Percentiles rank a stretch among this genome's conserved stretches.
Evolutionary conservation across 306 rosid genomes (phyloP).

Genomic region (Pterocarpus macrocarpus): DNA sequence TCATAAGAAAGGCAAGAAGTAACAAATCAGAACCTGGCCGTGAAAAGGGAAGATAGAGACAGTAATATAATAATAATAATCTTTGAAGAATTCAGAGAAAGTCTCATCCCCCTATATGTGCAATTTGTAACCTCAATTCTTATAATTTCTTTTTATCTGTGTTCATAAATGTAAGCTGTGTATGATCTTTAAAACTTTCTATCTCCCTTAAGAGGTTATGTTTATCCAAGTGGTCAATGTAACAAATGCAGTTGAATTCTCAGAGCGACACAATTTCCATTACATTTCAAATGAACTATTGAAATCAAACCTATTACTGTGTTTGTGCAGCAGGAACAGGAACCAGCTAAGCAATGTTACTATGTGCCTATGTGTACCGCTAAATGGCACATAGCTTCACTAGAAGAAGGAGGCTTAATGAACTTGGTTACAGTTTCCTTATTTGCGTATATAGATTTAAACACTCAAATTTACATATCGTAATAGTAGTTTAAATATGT

Average conservation of each 20-base stretch:
- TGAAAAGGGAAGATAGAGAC: conserved; percentile 70
- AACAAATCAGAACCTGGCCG: conserved; percentile 69
- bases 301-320: no score
- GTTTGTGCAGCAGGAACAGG: not conserved
- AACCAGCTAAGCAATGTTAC: not conserved
- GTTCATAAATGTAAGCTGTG: conserved; percentile 49
- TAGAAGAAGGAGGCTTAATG: no score
- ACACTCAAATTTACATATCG: no score
- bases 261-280: not conserved
- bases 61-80: not conserved
- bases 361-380: not conserved
- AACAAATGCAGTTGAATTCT: conserved; percentile 33
- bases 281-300: not conserved
- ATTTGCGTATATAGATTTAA: no score
- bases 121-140: conserved; percentile 48
- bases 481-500: no score
- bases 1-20: conserved; percentile 63
- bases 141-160: conserved; percentile 35
- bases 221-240: conserved; percentile 35
- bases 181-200: conserved; percentile 46
- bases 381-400: no score
- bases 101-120: conserved; percentile 34
- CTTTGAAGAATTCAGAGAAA: conserved; percentile 45
- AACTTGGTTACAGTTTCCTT: no score
- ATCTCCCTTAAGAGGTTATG: conserved; percentile 29